Evolutionary conservation across 1,284 basidiomycete species (phyloP), one percentile per base, ranked within the genome.

Genomic region (Trichosporon asahii): DNA sequence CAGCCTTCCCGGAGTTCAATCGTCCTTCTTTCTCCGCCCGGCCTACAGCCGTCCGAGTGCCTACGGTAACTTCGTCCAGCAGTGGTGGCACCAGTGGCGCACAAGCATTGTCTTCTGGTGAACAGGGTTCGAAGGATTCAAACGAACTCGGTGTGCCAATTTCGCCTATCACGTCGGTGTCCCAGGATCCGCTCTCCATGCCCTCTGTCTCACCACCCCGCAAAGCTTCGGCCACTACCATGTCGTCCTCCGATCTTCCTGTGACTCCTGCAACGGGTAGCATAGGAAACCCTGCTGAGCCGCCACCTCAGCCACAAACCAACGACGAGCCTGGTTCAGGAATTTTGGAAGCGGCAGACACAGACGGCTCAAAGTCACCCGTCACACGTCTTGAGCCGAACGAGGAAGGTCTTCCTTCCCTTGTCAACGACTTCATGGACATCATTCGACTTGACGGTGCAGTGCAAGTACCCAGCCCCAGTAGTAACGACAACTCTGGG

Each of bases 11-110:
- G 60, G 44, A 46, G 31, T 33, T 18, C 57, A 23, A 14, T 65
- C 46, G 27, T 23, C 60, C 27, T 29, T 14, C n/a, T 60, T 33
- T 67, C 35, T 31, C 66, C 57, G 64, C 70, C 64, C 46, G 55
- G 61, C 53, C 70, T 63, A 55, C 29, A 64, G 63, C 25, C 64
- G 63, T 21, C 18, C 65, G 11, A 46, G 61, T 14, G 65, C 72
- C 33, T 23, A 75, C 8, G 37, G 27, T 61, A 14, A n/a, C 57
- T 9, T 33, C 57, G 5, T 31, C 57, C 18, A 31, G 18, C 29
- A 61, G 27, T n/a, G 57, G 57, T n/a, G 18, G 18, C 57, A 18
- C 15, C 3, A 12, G 29, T 2, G 15, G 15, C 5, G 15, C 29
- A 0, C 18, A n/a, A 31, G 27, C 29, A 18, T 61, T 31, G 15